phyloP scores from a whole-genome alignment of 768 basidiomycete genomes.

The Trametes maxima region DNA sequence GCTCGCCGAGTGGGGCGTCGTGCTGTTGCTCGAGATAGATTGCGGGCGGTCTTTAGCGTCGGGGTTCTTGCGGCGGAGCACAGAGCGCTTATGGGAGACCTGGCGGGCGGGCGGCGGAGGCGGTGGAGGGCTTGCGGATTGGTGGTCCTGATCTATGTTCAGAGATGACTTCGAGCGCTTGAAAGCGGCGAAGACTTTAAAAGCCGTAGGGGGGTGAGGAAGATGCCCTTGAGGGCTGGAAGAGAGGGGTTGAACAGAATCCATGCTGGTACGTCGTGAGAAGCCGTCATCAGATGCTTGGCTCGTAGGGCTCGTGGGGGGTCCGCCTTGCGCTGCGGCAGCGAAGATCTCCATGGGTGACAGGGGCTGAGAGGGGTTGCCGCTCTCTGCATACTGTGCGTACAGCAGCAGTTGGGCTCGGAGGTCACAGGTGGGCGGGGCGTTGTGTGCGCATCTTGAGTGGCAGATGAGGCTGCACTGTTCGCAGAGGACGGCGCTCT shows the following conservation, averaged over 20 bases:
- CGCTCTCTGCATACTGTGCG: slow-evolving; percentile 76
- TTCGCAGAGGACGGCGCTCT: slow-evolving; percentile 84
- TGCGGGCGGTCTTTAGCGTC: slow-evolving; percentile 49
- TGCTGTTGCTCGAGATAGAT: slow-evolving; percentile 63
- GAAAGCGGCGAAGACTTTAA: slow-evolving; percentile 69
- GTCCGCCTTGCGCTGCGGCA: slow-evolving; percentile 33
- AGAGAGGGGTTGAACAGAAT: slow-evolving; percentile 39
- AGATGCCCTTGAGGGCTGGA: slow-evolving; percentile 51
- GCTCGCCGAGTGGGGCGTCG: slow-evolving; percentile 54
- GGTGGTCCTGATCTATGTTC: slow-evolving; percentile 25
- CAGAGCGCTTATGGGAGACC: slow-evolving; percentile 37
- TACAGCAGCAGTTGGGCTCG: slow-evolving; percentile 79
- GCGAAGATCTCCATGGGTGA: slow-evolving; percentile 51
- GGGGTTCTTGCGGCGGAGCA: slow-evolving; percentile 39
- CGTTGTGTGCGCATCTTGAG: slow-evolving; percentile 69
- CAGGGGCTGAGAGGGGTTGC: slow-evolving; percentile 54
- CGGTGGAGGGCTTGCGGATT: slow-evolving; percentile 2
- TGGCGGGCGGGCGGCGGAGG: slow-evolving; percentile 27
- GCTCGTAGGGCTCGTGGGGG: slow-evolving; percentile 46
- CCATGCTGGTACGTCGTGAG: slow-evolving; percentile 47
- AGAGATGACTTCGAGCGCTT: slow-evolving; percentile 66
- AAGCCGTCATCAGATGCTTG: slow-evolving; percentile 56
- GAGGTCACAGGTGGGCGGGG: slow-evolving; percentile 80
- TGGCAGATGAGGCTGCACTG: slow-evolving; percentile 91
- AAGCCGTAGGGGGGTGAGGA: slow-evolving; percentile 59